phyloP scores from a whole-genome alignment of 331 rosid species.

The Stylosanthes scabra region DNA sequence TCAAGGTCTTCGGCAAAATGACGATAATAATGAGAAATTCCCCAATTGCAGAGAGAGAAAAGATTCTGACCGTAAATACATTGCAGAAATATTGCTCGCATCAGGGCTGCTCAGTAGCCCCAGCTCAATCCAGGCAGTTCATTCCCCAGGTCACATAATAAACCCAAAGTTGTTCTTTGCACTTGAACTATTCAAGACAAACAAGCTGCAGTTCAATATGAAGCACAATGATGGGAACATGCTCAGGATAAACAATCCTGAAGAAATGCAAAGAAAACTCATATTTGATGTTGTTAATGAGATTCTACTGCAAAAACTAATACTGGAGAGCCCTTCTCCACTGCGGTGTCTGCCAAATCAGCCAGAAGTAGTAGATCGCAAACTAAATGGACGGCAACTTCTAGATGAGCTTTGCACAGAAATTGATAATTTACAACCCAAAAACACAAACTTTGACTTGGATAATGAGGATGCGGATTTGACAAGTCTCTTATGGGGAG shows the following conservation, averaged over 20 bases:
- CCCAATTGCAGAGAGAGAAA: constrained; percentile 40
- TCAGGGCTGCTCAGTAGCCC: constrained; percentile 61
- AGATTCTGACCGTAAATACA: constrained; percentile 74
- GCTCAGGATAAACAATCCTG: constrained; percentile 5
- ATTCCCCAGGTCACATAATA: constrained; percentile 55
- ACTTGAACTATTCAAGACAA: constrained; percentile 59
- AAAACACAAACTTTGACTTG: constrained; percentile 37
- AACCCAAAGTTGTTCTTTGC: constrained; percentile 68
- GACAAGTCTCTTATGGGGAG: constrained; percentile 48
- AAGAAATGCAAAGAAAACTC: constrained; percentile 69
- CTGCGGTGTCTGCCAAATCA: constrained; percentile 52
- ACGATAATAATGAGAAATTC: constrained; percentile 45
- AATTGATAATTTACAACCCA: constrained; percentile 56
- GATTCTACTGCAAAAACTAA: constrained; percentile 60
- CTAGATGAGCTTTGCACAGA: constrained; percentile 60
- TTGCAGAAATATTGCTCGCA: constrained; percentile 73
- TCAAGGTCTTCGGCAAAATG: constrained; percentile 48
- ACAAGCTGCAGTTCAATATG: constrained; percentile 41
- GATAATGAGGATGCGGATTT: constrained; percentile 52
- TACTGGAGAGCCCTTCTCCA: constrained; percentile 49
- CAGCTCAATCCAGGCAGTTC: constrained; percentile 46
- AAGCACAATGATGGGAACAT: constrained; percentile 27
- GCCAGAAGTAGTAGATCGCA: constrained; percentile 39
- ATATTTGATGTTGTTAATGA: constrained; percentile 75
- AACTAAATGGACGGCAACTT: constrained; percentile 54